phyloP scores from a whole-genome alignment of 768 basidiomycete species.

The Mycena galopus region DNA sequence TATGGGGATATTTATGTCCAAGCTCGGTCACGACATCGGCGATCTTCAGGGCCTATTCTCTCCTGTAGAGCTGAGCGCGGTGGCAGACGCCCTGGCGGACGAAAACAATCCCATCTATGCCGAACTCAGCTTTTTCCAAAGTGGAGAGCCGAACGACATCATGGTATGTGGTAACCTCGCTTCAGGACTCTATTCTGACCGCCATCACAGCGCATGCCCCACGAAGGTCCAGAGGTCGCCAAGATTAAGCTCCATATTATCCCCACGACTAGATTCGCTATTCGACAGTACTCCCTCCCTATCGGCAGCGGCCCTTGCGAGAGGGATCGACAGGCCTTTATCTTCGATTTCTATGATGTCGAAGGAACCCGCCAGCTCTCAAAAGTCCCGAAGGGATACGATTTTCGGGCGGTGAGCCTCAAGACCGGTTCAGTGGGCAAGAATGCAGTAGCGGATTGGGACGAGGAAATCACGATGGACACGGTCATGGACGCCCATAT shows the following conservation, averaged over 20 bases:
- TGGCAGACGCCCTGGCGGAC: too few species aligned
- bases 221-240: not conserved
- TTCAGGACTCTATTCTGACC: not conserved
- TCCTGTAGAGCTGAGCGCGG: not conserved
- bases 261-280: not conserved
- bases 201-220: not conserved
- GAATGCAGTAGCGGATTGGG: too few species aligned
- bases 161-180: not conserved
- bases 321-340: not conserved
- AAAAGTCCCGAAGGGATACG: conserved; percentile 2
- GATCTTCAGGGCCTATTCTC: not conserved
- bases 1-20: not conserved
- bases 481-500: too few species aligned
- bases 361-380: not conserved
- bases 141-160: not conserved
- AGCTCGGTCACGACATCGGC: not conserved
- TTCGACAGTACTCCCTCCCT: not conserved
- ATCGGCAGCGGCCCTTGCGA: not conserved
- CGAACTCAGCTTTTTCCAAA: not conserved
- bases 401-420: not conserved
- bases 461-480: too few species aligned
- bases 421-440: too few species aligned
- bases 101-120: not conserved
- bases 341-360: not conserved
- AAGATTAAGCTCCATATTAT: not conserved